Base-by-base conservation (phyloP, 2,329 filamentous ascomycete species). In the Trichoderma breve region DNA sequence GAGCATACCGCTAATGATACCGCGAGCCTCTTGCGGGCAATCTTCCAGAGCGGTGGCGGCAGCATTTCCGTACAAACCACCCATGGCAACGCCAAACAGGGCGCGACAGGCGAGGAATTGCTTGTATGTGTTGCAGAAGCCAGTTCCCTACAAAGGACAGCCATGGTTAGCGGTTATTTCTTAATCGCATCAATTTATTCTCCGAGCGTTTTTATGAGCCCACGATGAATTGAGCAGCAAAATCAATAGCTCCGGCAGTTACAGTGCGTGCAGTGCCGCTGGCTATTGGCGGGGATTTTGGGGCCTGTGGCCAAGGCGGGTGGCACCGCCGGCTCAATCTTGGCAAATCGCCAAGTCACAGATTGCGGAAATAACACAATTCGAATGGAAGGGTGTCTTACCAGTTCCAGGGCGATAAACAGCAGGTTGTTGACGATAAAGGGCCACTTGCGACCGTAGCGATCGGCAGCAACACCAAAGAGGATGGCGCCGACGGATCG, bases 71-170 rank as follows among this genome's bases (percentile, higher is more conserved):
- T 94, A 90, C 2, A 95, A 75, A 75, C 93, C 93, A 51, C 93
- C 93, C 93, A 95, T 95, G 76, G 93, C 92, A 57, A 95, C 81
- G 60, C 93, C 93, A 77, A 95, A 95, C 3, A 95, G 83, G 55
- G 90, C 89, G 53, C 93, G 87, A 12, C 93, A 92, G 12, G 90
- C 92, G 26, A 96, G 84, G 78, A 95, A 95, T 75, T 93, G 88
- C 63, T 84, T 77, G 76, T 93, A 93, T 0, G 90, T 94, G 0
- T 84, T 80, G 74, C 87, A 88, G 78, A 93, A 94, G 71, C 91
- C 92, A 47, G 92, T 93, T 18, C 84, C 86, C 84, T 87, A 62
- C 1, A 14, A 18, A 28, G 6, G 28, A 4, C n/a, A 65, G 28
- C 26, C 63, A 63, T 61, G 18, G 32, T 72, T 70, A 72, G 71